A percentile compares a stretch with the other conserved stretches of the same genome.
Conservation (phyloP, 495 filamentous ascomycete species). For the Penicillium pulvis region DNA sequence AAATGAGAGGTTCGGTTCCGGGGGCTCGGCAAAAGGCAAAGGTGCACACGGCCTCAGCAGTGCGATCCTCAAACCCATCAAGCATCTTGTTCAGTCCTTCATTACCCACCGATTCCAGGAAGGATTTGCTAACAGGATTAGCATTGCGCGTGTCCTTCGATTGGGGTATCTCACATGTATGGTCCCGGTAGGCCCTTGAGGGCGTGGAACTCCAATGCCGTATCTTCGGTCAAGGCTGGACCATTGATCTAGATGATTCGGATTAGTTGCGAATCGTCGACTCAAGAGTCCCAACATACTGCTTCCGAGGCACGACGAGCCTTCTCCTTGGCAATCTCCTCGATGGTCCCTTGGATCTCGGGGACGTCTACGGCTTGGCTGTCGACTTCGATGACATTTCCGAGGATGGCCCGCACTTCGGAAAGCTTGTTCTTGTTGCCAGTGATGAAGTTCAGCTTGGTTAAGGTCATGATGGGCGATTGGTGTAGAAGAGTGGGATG, state of each 20-base stretch:
- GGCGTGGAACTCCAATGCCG: constrained; percentile 88
- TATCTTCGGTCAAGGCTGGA: constrained; percentile 94
- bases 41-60: constrained; percentile 90
- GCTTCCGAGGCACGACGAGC: constrained; percentile 66
- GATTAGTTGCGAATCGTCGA: background rate
- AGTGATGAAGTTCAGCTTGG: constrained; percentile 87
- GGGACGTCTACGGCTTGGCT: constrained; percentile 75
- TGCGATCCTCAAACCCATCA: constrained; percentile 83
- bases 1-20: constrained; percentile 80
- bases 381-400: constrained; percentile 67
- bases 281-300: constrained; percentile 25
- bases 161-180: constrained; percentile 72
- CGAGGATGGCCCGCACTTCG: constrained; percentile 86
- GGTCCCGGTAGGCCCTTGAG: constrained; percentile 89
- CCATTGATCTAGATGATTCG: constrained; percentile 62
- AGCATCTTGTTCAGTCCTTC: constrained; percentile 89
- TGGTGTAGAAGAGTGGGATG: background rate
- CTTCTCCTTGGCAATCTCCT: constrained; percentile 89
- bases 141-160: background rate
- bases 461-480: constrained; percentile 27
- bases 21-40: constrained; percentile 91
- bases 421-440: constrained; percentile 90
- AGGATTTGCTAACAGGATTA: constrained; percentile 73
- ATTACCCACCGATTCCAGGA: constrained; percentile 79
- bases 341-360: constrained; percentile 90